Evolutionary conservation across 345 rosid species (phyloP), one percentile per base, ranked within the genome.

Genomic region (Triadica sebifera): DNA sequence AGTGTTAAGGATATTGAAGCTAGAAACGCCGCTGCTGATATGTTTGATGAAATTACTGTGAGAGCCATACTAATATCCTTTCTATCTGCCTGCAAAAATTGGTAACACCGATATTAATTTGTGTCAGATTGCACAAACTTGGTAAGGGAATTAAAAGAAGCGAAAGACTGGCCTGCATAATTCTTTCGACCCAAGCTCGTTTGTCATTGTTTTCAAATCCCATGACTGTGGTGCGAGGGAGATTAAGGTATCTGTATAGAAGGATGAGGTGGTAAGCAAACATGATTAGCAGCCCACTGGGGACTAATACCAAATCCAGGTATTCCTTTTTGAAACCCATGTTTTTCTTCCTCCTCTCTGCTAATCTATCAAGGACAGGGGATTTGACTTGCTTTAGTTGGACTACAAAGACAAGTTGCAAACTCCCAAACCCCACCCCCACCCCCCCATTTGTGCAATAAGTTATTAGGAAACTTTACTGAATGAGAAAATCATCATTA

Each of bases 121-220:
- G 22, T 53, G 24, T 52, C 2, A 29, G 38, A 15, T 10, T 20
- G 22, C 1, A 7, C 10, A 39, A 16, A 41, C 8, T 34, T 11
- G 5, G n/a, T 19, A 34, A 15, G 15, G 61, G 19, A 57, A 37
- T 3, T 6, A 41, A 41, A 41, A 41, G 9, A 47, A 58, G 52
- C 47, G 61, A 16, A 73, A 75, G 57, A 56, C 19, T 39, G n/a
- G 77, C 93, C 97, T 85, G 78, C 86, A 89, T 81, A 50, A 91
- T 76, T 67, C 88, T 83, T 55, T 87, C 86, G 59, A 91, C 95
- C 97, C 97, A 93, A 80, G 88, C 89, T 86, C 83, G 80, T 80
- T 82, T 89, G 68, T 89, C 90, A 12, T 81, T 80, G 85, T 89
- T 89, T 78, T 89, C 93, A 58, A 87, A 75, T 73, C 98, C 98